phyloP scores from a whole-genome alignment of 1,139 yeast species.

The Yamadazyma blattariae region DNA sequence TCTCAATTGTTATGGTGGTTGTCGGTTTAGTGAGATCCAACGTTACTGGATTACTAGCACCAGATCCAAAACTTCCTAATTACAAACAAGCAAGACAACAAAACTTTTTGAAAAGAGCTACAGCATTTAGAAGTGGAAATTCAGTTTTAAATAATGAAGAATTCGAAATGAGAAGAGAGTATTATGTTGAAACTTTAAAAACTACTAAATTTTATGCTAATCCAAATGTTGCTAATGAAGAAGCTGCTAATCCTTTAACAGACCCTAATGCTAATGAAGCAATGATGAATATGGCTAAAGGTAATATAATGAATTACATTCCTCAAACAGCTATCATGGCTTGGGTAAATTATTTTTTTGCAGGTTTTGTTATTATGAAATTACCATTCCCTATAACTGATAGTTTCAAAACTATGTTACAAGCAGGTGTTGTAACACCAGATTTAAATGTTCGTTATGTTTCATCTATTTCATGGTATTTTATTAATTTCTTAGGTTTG shows the following conservation, averaged over 20 bases:
- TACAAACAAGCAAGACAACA: conserved; percentile 59
- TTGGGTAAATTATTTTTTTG: conserved; percentile 92
- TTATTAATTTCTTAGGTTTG: conserved; percentile 82
- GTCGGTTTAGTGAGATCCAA: conserved; percentile 83
- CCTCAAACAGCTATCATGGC: conserved; percentile 96
- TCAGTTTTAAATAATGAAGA: conserved; percentile 43
- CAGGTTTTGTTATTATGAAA: conserved; percentile 79
- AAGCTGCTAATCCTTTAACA: conserved; percentile 58
- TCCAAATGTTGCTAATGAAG: conserved; percentile 40
- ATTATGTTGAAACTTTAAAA: conserved; percentile 44
- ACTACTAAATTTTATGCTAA: conserved; percentile 51
- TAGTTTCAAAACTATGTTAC: conserved; percentile 89
- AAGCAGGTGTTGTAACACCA: conserved; percentile 79
- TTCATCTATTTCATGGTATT: conserved; percentile 97
- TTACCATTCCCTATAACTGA: conserved; percentile 70
- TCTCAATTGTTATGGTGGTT: conserved; percentile 83
- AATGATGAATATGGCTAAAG: conserved; percentile 77
- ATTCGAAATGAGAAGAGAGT: conserved; percentile 47
- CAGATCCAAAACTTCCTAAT: conserved; percentile 55
- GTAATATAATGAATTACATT: conserved; percentile 75
- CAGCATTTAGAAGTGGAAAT: conserved; percentile 48
- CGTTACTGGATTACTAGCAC: conserved; percentile 56
- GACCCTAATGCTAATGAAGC: conserved; percentile 75
- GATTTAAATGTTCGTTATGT: conserved; percentile 92
- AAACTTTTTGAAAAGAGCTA: conserved; percentile 56